Evolutionary conservation across 2,329 filamentous ascomycete species (phyloP), one percentile per base, ranked within the genome.

Genomic region (Stenocarpella maydis): DNA sequence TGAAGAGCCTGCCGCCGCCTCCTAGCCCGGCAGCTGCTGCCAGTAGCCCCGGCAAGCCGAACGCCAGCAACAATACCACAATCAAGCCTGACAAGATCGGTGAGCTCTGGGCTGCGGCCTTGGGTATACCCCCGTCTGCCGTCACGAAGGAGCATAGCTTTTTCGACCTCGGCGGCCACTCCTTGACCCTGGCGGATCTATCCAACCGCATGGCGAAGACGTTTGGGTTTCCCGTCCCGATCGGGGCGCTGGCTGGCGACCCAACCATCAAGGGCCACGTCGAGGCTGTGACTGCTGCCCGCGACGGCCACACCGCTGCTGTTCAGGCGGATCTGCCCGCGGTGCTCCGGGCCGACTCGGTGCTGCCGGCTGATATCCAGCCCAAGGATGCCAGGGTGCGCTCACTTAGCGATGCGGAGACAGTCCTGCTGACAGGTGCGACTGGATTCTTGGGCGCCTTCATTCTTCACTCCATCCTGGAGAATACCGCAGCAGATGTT

Each of bases 131-230:
- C 0, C 81, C 84, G 12, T 85, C 80, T 49, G 83, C 86, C 24
- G 87, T 95, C 28, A 91, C 90, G 76, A 86, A 83, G 1, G 89
- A 92, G 71, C 90, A 93, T 77, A 91, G 90, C 77, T 95, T 95
- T 79, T 95, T 95, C 76, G 92, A 95, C 71, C 82, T 95, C 1
- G 92, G 92, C 43, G 92, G 92, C 0, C 92, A 95, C 78, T 94
- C 92, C 0, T 81, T 95, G 65, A 89, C 89, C 2, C 86, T 95
- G n/a, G 92, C 92, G 0, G 91, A 94, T 71, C 84, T 95, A 31
- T 89, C 92, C n/a, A 89, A 89, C 31, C 88, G 89, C 41, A 78
- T 95, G 17, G 89, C 91, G 0, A 88, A 88, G 69, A 86, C 86
- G 0, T 94, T 93, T 74, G 92, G 91, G 5, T 92, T 95, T 77